Evolutionary conservation across 2,329 filamentous ascomycete species (phyloP).

Genomic region (Clarireedia hainanense): DNA sequence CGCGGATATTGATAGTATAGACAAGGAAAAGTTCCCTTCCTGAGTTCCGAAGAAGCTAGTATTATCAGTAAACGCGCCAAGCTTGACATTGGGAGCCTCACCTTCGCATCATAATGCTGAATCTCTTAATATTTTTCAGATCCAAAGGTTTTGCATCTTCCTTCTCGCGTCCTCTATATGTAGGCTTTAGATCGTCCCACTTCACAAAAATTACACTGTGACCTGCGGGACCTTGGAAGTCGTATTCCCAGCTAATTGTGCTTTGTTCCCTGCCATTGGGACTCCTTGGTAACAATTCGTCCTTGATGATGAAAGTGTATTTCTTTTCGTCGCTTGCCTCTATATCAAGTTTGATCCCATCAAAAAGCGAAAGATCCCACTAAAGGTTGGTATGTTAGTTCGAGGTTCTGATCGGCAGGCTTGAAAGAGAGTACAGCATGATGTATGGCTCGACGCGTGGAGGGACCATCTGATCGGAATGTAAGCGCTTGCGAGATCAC

Average conservation of each 20-base stretch:
- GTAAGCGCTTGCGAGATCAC: not conserved
- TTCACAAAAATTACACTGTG: conserved; percentile 43
- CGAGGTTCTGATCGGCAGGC: not conserved
- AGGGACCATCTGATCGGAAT: not conserved
- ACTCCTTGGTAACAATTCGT: conserved; percentile 49
- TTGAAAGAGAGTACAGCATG: not conserved
- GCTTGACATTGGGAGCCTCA: conserved; percentile 31
- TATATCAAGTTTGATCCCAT: conserved; percentile 51
- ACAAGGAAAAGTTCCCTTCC: conserved; percentile 57
- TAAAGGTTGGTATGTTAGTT: conserved; percentile 22
- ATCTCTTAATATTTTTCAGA: conserved; percentile 50
- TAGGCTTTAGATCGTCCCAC: conserved; percentile 61
- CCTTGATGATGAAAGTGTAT: conserved; percentile 71
- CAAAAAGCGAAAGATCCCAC: conserved; percentile 57
- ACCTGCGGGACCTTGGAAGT: conserved; percentile 43
- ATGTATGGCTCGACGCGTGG: not conserved
- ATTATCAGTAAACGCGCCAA: conserved; percentile 19
- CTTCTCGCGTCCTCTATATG: conserved; percentile 62
- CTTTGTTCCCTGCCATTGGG: conserved; percentile 64
- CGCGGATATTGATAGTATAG: conserved; percentile 47
- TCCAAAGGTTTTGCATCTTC: conserved; percentile 53
- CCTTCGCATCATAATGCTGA: conserved; percentile 79
- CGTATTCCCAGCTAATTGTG: conserved; percentile 65
- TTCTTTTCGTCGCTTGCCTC: conserved; percentile 50
- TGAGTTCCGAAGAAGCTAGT: conserved; percentile 67